Evolutionary conservation across 2,329 filamentous ascomycete species (phyloP).

Genomic region (Colletotrichum karsti): DNA sequence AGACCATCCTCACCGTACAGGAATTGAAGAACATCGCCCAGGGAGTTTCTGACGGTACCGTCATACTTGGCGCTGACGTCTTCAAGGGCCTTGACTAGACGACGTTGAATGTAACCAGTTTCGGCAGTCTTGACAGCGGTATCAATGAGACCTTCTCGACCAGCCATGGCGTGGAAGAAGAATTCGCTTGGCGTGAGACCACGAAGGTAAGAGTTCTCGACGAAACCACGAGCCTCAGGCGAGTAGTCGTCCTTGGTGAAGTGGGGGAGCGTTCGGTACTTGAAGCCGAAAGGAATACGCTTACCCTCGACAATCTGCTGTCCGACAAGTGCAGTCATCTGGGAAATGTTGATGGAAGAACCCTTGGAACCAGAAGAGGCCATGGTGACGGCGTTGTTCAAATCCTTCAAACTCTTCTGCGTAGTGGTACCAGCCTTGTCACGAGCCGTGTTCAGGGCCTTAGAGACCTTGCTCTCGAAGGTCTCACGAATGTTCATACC

Average conservation of each 20-base stretch:
- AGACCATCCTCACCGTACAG: constrained; percentile 97
- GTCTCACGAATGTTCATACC: constrained; percentile 99
- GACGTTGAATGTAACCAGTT: constrained; percentile 98
- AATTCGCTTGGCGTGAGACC: constrained; percentile 96
- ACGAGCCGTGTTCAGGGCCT: constrained; percentile 93
- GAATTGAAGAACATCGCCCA: constrained; percentile 97
- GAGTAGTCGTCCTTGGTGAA: constrained; percentile 99
- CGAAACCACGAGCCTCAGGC: constrained; percentile 94
- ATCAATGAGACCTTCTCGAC: constrained; percentile 99
- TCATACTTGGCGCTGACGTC: constrained; percentile 98
- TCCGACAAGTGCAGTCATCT: constrained; percentile 98
- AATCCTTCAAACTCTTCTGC: constrained; percentile 90
- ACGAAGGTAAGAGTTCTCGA: constrained; percentile 98
- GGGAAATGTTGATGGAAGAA: constrained; percentile 98
- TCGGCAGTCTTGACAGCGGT: constrained; percentile 99
- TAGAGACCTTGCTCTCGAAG: constrained; percentile 96
- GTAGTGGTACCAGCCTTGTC: constrained; percentile 95
- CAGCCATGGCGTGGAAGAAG: constrained; percentile 99
- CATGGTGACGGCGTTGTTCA: constrained; percentile 98
- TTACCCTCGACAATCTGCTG: constrained; percentile 99
- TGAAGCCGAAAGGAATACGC: constrained; percentile 99
- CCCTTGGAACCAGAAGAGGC: constrained; percentile 97
- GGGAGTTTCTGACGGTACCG: constrained; percentile 94
- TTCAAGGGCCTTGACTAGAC: constrained; percentile 97
- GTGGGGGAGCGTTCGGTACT: constrained; percentile 94